Evolutionary conservation across 2,329 filamentous ascomycete species (phyloP), one percentile per base, ranked within the genome.

Genomic region (Cladosporium phlei): DNA sequence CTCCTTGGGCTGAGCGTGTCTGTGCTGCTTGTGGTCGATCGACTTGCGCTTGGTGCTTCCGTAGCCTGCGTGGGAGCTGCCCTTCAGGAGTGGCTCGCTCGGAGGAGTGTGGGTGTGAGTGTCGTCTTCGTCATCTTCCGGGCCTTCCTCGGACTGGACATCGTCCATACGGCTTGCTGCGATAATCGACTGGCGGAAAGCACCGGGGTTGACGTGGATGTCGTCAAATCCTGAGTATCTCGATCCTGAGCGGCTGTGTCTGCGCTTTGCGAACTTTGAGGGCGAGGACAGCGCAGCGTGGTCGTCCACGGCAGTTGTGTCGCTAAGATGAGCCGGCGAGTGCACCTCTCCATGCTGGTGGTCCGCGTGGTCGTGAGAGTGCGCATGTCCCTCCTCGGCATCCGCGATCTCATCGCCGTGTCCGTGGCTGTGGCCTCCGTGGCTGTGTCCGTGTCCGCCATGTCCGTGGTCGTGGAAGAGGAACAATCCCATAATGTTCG

Each of bases 391-490:
- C 52, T 78, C 71, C 51, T 74, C 72, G 11, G 74, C 75, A 27
- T 73, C 64, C 39, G 52, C 63, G 40, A 71, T 54, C 29, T 65
- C 63, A 53, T 78, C 66, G 24, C 55, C 54, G 44, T 63, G 59
- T 19, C 47, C 50, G 14, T 51, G 54, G 38, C 65, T 65, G 59
- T 80, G 75, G 2, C 72, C 75, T 54, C 82, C 76, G 19, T 45
- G 42, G 5, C 66, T 66, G 34, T 72, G 75, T 11, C 70, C 76
- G 63, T 93, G 88, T 11, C n/a, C n/a, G n/a, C 80, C 80, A 65
- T 97, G 91, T 3, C 88, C 87, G 64, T 97, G 91, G 47, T 95
- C 91, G 56, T 95, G 93, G 60, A 98, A 88, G 24, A 98, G 81
- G 47, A 91, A 78, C 53, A 98, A 83, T 2, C 93, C 93, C 38